These are phyloP conservation scores for Ulvella scutata DNA, from an alignment of 139 green algal genomes.

Conservation along the genomic window DNA sequence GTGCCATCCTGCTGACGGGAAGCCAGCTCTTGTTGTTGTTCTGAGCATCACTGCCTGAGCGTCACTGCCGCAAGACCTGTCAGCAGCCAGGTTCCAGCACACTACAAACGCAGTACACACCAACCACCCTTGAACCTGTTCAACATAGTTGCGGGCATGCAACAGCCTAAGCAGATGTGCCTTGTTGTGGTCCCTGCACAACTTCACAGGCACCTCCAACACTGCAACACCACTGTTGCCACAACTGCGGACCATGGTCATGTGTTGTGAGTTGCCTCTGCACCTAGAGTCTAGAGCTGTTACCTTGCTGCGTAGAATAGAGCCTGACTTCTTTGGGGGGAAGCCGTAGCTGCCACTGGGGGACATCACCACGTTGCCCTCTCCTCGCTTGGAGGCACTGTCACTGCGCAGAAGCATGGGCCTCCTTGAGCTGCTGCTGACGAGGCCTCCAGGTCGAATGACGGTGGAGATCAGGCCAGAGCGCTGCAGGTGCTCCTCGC, in stretches of 20 bases:
- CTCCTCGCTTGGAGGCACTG: not conserved
- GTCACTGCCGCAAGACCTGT: not conserved
- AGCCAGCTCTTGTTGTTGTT: not conserved
- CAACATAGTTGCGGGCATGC: not conserved
- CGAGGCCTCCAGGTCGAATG: constrained; percentile 34
- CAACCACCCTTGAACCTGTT: constrained; percentile 4
- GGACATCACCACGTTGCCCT: constrained; percentile 33
- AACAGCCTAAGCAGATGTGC: not conserved
- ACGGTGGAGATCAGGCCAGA: constrained; percentile 64
- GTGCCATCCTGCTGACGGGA: not conserved
- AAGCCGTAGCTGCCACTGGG: constrained; percentile 23
- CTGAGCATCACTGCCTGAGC: not conserved
- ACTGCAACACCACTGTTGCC: not conserved
- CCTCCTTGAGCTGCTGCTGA: constrained; percentile 12
- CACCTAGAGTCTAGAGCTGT: not conserved
- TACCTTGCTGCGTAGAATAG: constrained; percentile 17
- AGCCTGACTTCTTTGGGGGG: constrained; percentile 16
- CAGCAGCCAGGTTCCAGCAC: not conserved
- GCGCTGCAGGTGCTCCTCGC: constrained; percentile 62
- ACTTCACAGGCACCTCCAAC: not conserved
- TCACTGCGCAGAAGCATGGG: not conserved
- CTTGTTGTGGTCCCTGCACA: not conserved
- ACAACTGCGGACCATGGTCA: not conserved
- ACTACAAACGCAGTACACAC: not conserved
- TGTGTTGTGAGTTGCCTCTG: not conserved